Evolutionary conservation across 2,329 filamentous ascomycete species (phyloP).

Genomic region (Neofusicoccum sp.): DNA sequence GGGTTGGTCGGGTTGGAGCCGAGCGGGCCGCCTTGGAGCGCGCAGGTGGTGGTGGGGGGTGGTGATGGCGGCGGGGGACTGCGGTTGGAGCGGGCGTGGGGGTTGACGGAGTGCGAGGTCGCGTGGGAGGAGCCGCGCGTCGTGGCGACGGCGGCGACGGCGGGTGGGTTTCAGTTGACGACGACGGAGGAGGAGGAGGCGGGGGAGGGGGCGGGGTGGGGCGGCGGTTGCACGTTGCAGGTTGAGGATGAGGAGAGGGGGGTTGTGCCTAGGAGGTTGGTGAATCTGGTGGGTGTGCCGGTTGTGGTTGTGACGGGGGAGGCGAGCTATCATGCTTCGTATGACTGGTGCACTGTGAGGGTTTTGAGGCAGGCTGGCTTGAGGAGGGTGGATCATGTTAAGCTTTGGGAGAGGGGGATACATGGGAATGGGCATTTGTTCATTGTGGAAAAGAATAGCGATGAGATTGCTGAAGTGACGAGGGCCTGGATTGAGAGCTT

Average conservation of each 20-base stretch:
- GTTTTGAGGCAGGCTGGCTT: not conserved
- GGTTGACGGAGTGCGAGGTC: not conserved
- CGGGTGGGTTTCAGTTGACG: not conserved
- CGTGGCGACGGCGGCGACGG: not conserved
- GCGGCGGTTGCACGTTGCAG: not conserved
- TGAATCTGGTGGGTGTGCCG: not conserved
- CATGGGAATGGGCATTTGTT: not conserved
- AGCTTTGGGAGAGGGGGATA: not conserved
- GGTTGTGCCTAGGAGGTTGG: not conserved
- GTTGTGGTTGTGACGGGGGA: not conserved
- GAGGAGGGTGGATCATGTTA: not conserved
- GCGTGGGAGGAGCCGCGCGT: not conserved
- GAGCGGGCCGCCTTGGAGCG: not conserved
- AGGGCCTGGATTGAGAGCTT: not conserved
- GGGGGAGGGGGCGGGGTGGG: not conserved
- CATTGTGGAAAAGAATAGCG: conserved; percentile 3
- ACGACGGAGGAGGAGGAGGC: not conserved
- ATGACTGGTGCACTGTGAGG: not conserved
- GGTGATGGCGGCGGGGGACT: not conserved
- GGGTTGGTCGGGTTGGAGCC: conserved; percentile 46
- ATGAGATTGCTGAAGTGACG: conserved; percentile 7
- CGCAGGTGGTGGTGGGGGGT: not conserved
- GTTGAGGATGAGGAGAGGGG: not conserved
- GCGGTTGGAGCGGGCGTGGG: not conserved
- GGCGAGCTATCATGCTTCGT: conserved; percentile 2